Evolutionary conservation across 1,284 basidiomycete species (phyloP).

Genomic region (Ceratobasidium sp.): DNA sequence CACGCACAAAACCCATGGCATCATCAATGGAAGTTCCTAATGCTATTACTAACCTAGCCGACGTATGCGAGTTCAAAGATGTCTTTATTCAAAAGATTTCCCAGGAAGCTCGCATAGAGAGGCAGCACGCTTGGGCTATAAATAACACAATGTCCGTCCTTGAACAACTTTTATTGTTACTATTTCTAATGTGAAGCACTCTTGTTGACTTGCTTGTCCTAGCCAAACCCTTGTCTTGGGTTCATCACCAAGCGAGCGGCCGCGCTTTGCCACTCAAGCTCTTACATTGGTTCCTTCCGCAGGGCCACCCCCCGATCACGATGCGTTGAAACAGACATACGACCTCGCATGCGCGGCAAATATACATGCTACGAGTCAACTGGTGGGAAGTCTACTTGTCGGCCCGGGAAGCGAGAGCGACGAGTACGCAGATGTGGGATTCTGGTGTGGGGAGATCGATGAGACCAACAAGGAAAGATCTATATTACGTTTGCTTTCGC

Average conservation of each 20-base stretch:
- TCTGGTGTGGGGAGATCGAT: constrained; percentile 36
- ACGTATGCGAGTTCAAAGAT: constrained; percentile 3
- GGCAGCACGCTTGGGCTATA: constrained; percentile 17
- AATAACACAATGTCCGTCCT: constrained; percentile 22
- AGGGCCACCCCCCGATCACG: constrained; percentile 14
- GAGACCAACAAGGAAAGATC: constrained; percentile 27
- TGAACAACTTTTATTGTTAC: no score
- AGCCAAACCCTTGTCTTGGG: constrained; percentile 13
- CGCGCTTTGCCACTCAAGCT: constrained; percentile 8
- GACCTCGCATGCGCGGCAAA: constrained; percentile 30
- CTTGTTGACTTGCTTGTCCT: not conserved
- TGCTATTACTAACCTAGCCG: constrained; percentile 17
- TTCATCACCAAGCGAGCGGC: constrained; percentile 10
- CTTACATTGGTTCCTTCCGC: constrained; percentile 23
- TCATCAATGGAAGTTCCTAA: constrained; percentile 17
- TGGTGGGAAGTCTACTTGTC: constrained; percentile 38
- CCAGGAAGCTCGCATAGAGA: constrained; percentile 13
- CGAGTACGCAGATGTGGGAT: constrained; percentile 37
- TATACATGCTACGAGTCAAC: constrained; percentile 22
- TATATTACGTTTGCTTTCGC: constrained; percentile 26
- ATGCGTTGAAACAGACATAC: constrained; percentile 25
- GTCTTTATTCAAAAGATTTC: constrained; percentile 19
- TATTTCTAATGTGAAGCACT: no score
- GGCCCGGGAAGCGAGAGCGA: constrained; percentile 41
- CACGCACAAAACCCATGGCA: not conserved